Evolutionary conservation across 2,329 filamentous ascomycete species (phyloP).

Genomic region (Coccinonectria pachysandricola): DNA sequence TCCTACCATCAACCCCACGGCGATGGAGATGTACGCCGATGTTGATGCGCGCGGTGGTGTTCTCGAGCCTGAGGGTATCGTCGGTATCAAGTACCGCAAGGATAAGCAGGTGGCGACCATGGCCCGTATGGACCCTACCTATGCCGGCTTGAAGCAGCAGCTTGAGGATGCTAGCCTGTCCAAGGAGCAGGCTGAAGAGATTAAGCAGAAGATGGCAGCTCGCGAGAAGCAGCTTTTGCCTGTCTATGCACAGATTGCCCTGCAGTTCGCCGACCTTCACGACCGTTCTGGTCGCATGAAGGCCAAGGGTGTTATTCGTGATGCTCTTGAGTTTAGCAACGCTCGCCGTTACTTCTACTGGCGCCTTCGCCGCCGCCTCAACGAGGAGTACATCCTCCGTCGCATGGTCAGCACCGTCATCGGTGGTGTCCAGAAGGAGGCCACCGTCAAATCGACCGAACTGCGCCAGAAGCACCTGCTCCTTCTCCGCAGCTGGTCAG

Average conservation of each 20-base stretch:
- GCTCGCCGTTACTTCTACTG: constrained; percentile 98
- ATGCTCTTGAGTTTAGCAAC: constrained; percentile 74
- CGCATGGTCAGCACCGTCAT: constrained; percentile 54
- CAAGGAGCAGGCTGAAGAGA: constrained; percentile 61
- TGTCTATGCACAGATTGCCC: constrained; percentile 88
- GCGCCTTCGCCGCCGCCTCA: constrained; percentile 91
- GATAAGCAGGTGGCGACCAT: constrained; percentile 97
- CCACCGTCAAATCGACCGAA: constrained; percentile 34
- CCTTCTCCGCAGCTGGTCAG: constrained; percentile 74
- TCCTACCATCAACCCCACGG: constrained; percentile 90
- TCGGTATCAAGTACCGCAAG: constrained; percentile 96
- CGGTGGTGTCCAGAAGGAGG: constrained; percentile 19
- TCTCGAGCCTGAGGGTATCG: constrained; percentile 93
- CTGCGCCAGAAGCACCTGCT: constrained; percentile 58
- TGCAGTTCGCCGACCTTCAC: constrained; percentile 95
- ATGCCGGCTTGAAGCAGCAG: constrained; percentile 74
- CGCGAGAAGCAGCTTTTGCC: constrained; percentile 86
- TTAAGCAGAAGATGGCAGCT: constrained; percentile 75
- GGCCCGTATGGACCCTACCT: constrained; percentile 80
- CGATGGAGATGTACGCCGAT: constrained; percentile 99
- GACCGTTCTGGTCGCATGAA: constrained; percentile 96
- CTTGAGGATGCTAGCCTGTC: constrained; percentile 52
- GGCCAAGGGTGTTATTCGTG: constrained; percentile 89
- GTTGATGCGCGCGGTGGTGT: constrained; percentile 92
- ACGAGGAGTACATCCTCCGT: constrained; percentile 94